Evolutionary conservation across 768 basidiomycete species (phyloP), one percentile per base, ranked within the genome.

Genomic region (Terana coerulea): DNA sequence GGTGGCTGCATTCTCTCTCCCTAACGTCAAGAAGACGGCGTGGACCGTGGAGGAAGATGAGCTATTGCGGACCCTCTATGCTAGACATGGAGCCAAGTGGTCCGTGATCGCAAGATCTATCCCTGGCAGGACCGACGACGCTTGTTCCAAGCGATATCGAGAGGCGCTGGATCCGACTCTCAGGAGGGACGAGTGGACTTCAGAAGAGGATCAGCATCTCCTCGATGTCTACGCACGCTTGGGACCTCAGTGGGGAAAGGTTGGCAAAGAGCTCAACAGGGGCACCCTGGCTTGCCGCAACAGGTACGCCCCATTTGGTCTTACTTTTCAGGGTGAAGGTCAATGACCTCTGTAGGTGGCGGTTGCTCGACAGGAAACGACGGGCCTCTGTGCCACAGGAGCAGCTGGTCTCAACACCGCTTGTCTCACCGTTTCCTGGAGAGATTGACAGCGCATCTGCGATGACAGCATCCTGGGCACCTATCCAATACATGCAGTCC

Each of bases 101-200:
- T 83, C 88, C 36, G 64, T 79, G 54, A 92, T 91, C 59, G 89
- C 90, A 29, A 79, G 86, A 49, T 71, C 80, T 54, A 90, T 91
- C 56, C 75, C 79, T 17, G 90, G 90, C 12, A 75, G 91, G 55
- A 93, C 90, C 9, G 91, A 92, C 67, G 91, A 91, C 64, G 90
- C 91, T 30, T 93, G 90, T 66, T 91, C 91, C 12, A 91, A 93
- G 69, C 84, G 90, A 31, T 93, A 91, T 64, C 77, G 88, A 37
- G 91, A 92, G 65, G 88, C 90, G 8, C 75, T 93, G 40, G 87
- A 91, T 69, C 91, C 91, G 1, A 73, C 69, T 28, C 72, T 93
- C 53, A 90, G 82, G 68, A 87, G 83, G 65, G 84, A 83, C 57
- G 83, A 86, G 52, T 93, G 89, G 90, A 83, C 86, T 0, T 48